Percentiles rank a stretch among this genome's conserved stretches.
Evolutionary conservation across 1,139 yeast genomes (phyloP).

Genomic region (Citeromyces hawaiiensis): DNA sequence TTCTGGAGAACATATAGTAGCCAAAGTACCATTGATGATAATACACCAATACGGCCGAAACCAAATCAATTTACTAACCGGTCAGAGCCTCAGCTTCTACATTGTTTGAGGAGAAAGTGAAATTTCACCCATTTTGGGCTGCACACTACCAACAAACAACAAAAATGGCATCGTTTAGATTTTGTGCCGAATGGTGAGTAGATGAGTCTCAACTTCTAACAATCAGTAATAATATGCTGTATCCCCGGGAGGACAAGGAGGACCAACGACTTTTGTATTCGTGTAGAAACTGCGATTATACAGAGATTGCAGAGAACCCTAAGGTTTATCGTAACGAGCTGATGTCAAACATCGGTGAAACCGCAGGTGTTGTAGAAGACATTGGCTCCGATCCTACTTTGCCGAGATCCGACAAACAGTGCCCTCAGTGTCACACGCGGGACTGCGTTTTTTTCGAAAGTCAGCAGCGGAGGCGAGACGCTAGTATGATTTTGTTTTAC

Average conservation of each 20-base stretch:
- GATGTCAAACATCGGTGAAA: constrained; percentile 80
- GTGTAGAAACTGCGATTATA: constrained; percentile 90
- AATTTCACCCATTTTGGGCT: not conserved
- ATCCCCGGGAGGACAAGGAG: constrained; percentile 91
- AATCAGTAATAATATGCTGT: constrained; percentile 79
- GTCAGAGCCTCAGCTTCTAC: too few species aligned
- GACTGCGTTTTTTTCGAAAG: constrained; percentile 96
- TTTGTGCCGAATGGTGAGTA: constrained; percentile 75
- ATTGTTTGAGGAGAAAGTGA: too few species aligned
- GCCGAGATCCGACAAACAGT: constrained; percentile 86
- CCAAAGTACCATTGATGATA: too few species aligned
- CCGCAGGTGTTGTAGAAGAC: constrained; percentile 97
- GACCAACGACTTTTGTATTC: constrained; percentile 66
- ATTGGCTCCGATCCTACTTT: constrained; percentile 93
- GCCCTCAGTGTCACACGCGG: constrained; percentile 77
- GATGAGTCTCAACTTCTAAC: constrained; percentile 31
- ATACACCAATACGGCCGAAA: too few species aligned
- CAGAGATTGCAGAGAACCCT: constrained; percentile 83
- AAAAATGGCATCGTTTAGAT: constrained; percentile 83
- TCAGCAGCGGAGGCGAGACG: constrained; percentile 88
- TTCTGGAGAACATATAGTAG: too few species aligned
- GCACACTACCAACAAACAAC: constrained; percentile 7
- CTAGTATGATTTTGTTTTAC: constrained; percentile 89
- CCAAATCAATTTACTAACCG: too few species aligned
- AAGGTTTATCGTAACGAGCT: constrained; percentile 89